Evolutionary conservation across 768 basidiomycete species (phyloP).

Genomic region (Galerina sulciceps): DNA sequence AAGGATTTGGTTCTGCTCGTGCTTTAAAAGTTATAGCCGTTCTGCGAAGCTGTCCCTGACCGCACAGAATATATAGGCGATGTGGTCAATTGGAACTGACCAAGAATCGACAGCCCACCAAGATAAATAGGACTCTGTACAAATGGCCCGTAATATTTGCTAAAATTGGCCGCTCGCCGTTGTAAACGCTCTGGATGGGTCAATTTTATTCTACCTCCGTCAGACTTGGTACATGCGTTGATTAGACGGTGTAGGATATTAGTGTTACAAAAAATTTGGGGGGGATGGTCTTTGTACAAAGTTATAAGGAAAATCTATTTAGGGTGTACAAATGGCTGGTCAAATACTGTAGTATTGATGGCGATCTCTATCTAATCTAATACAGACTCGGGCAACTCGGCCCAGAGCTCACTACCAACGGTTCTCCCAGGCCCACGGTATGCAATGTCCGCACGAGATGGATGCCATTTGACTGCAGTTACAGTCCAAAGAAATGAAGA

Average conservation of each 20-base stretch:
- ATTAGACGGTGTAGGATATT: too few species aligned
- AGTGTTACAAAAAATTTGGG: too few species aligned
- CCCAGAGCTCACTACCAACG: too few species aligned
- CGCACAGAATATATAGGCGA: background rate
- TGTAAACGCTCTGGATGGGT: background rate
- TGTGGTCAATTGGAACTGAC: slow-evolving; percentile 3
- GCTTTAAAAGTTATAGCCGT: background rate
- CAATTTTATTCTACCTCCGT: background rate
- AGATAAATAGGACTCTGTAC: background rate
- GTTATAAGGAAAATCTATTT: too few species aligned
- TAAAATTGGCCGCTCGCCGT: slow-evolving; percentile 2
- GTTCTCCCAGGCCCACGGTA: background rate
- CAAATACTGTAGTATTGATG: too few species aligned
- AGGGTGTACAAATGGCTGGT: too few species aligned
- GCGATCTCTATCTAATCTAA: too few species aligned
- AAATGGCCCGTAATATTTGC: background rate
- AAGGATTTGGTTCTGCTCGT: background rate
- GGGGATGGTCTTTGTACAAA: too few species aligned
- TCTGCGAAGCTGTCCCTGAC: background rate
- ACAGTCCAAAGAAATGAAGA: background rate
- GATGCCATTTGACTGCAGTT: background rate
- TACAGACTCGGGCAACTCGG: background rate
- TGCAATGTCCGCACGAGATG: background rate
- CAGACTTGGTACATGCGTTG: too few species aligned
- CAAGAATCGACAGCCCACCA: background rate